These are phyloP conservation scores for Alternaria solani DNA, from an alignment of 2,329 filamentous ascomycete species.

Conservation along the genomic window DNA sequence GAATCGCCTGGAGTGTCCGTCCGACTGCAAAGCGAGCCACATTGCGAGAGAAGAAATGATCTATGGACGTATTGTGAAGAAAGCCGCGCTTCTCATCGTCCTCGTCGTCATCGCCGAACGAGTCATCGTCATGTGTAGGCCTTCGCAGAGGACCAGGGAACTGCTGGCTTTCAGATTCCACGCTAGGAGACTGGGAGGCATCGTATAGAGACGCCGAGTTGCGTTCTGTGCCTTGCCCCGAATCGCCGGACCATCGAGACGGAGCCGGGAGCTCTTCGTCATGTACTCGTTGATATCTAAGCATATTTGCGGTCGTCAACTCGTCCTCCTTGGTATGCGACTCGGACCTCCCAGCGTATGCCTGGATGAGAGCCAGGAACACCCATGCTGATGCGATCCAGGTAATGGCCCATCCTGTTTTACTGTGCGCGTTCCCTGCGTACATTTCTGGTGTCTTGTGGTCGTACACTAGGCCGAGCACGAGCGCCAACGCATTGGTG, in stretches of 20 bases:
- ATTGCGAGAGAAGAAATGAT: conserved; percentile 62
- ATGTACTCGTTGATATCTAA: conserved; percentile 51
- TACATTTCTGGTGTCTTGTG: conserved; percentile 84
- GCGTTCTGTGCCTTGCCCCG: conserved; percentile 72
- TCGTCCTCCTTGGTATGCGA: conserved; percentile 28
- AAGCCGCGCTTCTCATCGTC: conserved; percentile 57
- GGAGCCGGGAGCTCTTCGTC: conserved; percentile 33
- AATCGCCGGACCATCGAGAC: conserved; percentile 55
- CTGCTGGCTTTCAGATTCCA: conserved; percentile 54
- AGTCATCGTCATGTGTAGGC: conserved; percentile 55
- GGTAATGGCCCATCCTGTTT: conserved; percentile 84
- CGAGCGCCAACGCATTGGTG: conserved; percentile 52
- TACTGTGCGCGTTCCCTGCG: conserved; percentile 85
- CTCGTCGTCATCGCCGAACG: conserved; percentile 55
- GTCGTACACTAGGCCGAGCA: conserved; percentile 68
- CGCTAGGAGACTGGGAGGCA: conserved; percentile 68
- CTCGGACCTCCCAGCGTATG: conserved; percentile 62
- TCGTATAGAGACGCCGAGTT: conserved; percentile 72
- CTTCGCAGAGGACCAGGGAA: conserved; percentile 50
- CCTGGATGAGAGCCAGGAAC: conserved; percentile 70
- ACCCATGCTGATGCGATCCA: conserved; percentile 76
- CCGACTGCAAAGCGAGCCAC: conserved; percentile 64
- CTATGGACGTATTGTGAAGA: conserved; percentile 56
- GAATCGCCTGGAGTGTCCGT: conserved; percentile 64
- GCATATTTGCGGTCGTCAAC: conserved; percentile 47